Percentiles rank a stretch among this genome's conserved stretches.
Evolutionary conservation across 208 protist species (phyloP).

Genomic region (Leishmania mexicana): DNA sequence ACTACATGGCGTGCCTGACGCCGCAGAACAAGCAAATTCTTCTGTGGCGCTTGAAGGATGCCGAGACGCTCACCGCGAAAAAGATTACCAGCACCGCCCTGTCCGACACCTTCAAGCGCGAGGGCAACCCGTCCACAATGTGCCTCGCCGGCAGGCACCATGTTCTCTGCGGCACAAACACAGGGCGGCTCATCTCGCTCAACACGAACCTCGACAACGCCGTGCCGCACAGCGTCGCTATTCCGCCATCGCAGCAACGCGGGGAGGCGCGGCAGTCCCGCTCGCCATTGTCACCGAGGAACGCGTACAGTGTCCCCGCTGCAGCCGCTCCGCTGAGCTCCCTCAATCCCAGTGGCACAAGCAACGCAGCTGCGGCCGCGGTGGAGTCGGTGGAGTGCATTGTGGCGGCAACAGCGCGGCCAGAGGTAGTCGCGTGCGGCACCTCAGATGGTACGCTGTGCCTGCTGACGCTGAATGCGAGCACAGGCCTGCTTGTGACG

Average conservation of each 20-base stretch:
- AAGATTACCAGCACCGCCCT: conserved; percentile 35
- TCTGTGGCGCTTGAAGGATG: conserved; percentile 62
- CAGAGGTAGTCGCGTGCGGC: conserved; percentile 76
- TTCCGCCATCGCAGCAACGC: conserved; percentile 37
- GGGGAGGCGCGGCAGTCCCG: conserved; percentile 17
- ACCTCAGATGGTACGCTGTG: conserved; percentile 73
- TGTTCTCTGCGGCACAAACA: conserved; percentile 74
- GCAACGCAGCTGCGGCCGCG: not conserved
- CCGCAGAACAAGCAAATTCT: conserved; percentile 42
- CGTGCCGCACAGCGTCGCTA: conserved; percentile 41
- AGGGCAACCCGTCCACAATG: conserved; percentile 71
- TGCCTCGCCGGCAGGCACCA: conserved; percentile 84
- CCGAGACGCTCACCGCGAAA: conserved; percentile 57
- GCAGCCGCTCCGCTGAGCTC: not conserved
- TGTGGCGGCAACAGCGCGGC: conserved; percentile 52
- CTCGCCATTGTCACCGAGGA: conserved; percentile 16
- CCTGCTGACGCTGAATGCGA: conserved; percentile 66
- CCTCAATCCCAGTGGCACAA: not conserved
- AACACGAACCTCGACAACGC: conserved; percentile 69
- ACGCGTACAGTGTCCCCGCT: not conserved
- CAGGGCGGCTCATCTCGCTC: conserved; percentile 71
- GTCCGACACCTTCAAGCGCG: conserved; percentile 46
- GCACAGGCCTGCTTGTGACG: conserved; percentile 59
- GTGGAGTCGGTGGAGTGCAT: conserved; percentile 71
- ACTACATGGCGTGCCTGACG: conserved; percentile 70